Percentiles rank a stretch among this genome's conserved stretches.
Evolutionary conservation across 2,329 filamentous ascomycete genomes (phyloP).

Genomic region (Scleromitrula shiraiana): DNA sequence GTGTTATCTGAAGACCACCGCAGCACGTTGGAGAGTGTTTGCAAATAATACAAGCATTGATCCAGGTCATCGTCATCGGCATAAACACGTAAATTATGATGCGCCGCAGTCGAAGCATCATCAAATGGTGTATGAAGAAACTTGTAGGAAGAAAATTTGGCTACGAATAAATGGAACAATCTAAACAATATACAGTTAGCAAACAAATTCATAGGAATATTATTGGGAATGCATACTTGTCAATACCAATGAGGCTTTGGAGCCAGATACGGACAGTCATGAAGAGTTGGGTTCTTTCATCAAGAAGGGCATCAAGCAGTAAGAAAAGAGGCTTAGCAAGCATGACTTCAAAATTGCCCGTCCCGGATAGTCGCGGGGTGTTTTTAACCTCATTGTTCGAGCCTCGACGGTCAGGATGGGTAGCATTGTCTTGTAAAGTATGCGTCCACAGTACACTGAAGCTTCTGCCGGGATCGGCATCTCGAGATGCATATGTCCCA

Average conservation of each 20-base stretch:
- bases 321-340: conserved; percentile 75
- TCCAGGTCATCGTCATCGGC: conserved; percentile 61
- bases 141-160: conserved; percentile 47
- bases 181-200: conserved; percentile 34
- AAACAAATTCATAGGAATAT: neutral
- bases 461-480: conserved; percentile 56
- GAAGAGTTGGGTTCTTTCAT: conserved; percentile 65
- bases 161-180: conserved; percentile 52
- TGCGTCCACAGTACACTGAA: conserved; percentile 82
- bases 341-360: conserved; percentile 62
- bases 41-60: conserved; percentile 70
- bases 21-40: conserved; percentile 65
- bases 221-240: conserved; percentile 41
- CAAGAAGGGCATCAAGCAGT: conserved; percentile 67
- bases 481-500: conserved; percentile 39
- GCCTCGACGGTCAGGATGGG: conserved; percentile 38
- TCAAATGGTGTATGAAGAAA: conserved; percentile 38
- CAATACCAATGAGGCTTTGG: conserved; percentile 54
- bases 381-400: conserved; percentile 31
- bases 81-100: conserved; percentile 31
- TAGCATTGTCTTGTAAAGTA: conserved; percentile 51
- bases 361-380: conserved; percentile 41
- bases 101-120: conserved; percentile 15
- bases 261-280: conserved; percentile 78
- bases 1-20: conserved; percentile 59